These are phyloP conservation scores for Pyronema domesticum DNA, from an alignment of 495 filamentous ascomycete species.

Conservation along the genomic window DNA sequence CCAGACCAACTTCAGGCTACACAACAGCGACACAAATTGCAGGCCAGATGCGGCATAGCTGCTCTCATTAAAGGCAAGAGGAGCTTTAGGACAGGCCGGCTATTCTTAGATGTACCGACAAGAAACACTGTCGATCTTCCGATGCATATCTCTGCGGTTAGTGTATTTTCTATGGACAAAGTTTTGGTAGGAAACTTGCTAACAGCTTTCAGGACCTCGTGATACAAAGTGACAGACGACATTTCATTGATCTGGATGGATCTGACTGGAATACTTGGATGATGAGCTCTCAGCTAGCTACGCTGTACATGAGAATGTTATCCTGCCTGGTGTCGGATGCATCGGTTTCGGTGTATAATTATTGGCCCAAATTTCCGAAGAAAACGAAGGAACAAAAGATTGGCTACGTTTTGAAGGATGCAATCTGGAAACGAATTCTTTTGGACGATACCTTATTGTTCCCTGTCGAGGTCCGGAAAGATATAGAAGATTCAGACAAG, in stretches of 20 bases:
- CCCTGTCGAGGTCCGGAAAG: constrained; percentile 4
- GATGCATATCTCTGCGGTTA: constrained; percentile 21
- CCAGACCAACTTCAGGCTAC: constrained; percentile 9
- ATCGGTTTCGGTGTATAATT: constrained; percentile 19
- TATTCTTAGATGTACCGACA: constrained; percentile 27
- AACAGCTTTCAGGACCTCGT: constrained; percentile 3
- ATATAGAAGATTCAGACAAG: not conserved
- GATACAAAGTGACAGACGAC: constrained; percentile 24
- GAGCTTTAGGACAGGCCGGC: constrained; percentile 5
- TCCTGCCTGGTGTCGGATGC: constrained; percentile 16
- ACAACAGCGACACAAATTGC: constrained; percentile 19
- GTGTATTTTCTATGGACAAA: constrained; percentile 24
- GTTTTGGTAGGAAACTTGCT: constrained; percentile 9
- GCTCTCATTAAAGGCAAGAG: constrained; percentile 8
- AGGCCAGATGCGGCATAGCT: constrained; percentile 28
- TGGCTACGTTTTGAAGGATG: constrained; percentile 9
- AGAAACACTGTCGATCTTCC: not conserved
- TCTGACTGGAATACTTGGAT: constrained; percentile 30
- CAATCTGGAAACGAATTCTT: constrained; percentile 12
- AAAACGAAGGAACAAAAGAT: not conserved
- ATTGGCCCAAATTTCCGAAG: constrained; percentile 24
- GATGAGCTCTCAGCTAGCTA: constrained; percentile 20
- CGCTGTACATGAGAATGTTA: constrained; percentile 26
- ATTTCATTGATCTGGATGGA: constrained; percentile 10
- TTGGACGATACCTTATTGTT: constrained; percentile 7